Conservation (phyloP, 257 asterid genomes). For the Nicotiana noctiflora region DNA sequence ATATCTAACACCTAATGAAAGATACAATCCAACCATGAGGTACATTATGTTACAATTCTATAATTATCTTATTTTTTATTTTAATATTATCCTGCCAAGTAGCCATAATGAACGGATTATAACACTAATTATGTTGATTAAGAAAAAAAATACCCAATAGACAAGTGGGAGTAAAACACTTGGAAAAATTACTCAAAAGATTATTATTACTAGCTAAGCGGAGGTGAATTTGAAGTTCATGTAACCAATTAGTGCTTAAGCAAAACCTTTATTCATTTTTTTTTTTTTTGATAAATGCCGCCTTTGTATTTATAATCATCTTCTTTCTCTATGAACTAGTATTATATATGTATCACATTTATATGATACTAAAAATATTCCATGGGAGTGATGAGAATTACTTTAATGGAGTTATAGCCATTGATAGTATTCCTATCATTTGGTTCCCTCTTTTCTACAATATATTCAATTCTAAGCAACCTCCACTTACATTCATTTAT, state of each 20-base stretch:
- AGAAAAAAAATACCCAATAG: not conserved
- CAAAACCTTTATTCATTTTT: not conserved
- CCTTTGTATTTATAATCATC: not conserved
- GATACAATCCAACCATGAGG: too few relatives aligned
- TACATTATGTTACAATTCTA: not conserved
- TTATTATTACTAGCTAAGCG: not conserved
- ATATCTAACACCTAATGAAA: too few relatives aligned
- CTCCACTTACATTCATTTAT: slow-evolving; percentile 12
- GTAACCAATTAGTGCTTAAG: not conserved
- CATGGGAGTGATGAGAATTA: not conserved
- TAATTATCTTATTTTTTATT: not conserved
- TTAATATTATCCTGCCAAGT: not conserved
- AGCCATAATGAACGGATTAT: not conserved
- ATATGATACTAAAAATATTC: not conserved
- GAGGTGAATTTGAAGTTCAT: not conserved
- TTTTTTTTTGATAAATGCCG: not conserved
- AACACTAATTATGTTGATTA: not conserved
- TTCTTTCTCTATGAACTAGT: not conserved
- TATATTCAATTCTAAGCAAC: slow-evolving; percentile 33
- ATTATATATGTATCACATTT: slow-evolving; percentile 1
- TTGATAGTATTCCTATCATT: slow-evolving; percentile 23
- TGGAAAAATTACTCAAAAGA: too few relatives aligned
- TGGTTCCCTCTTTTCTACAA: slow-evolving; percentile 23
- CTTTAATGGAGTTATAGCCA: not conserved
- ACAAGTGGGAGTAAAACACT: not conserved